Evolutionary conservation across 2,329 filamentous ascomycete species (phyloP).

Genomic region (Trichoderma sp.): DNA sequence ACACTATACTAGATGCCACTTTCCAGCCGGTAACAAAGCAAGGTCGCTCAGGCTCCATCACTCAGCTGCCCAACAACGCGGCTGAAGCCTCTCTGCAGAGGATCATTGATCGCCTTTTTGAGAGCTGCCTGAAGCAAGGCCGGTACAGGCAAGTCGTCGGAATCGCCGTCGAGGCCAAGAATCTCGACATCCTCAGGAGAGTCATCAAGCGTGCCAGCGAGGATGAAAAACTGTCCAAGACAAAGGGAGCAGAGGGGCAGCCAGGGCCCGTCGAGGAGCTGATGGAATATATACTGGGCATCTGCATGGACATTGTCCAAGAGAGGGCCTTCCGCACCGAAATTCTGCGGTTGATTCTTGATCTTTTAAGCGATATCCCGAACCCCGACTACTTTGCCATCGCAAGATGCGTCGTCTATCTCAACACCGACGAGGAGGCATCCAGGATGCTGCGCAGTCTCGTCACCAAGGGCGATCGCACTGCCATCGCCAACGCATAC

Average conservation of each 20-base stretch:
- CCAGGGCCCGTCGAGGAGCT: slow-evolving; percentile 76
- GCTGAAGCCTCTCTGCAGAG: slow-evolving; percentile 77
- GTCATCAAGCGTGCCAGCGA: slow-evolving; percentile 88
- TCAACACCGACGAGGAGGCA: slow-evolving; percentile 88
- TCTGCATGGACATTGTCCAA: slow-evolving; percentile 97
- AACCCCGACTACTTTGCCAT: slow-evolving; percentile 97
- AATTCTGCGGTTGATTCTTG: slow-evolving; percentile 89
- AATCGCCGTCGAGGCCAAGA: slow-evolving; percentile 92
- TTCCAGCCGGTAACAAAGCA: slow-evolving; percentile 53
- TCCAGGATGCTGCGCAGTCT: slow-evolving; percentile 80
- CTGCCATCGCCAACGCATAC: slow-evolving; percentile 82
- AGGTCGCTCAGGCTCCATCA: slow-evolving; percentile 56
- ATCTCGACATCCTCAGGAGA: slow-evolving; percentile 78
- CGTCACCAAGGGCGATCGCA: slow-evolving; percentile 72
- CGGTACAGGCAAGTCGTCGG: slow-evolving; percentile 95
- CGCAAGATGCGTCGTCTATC: slow-evolving; percentile 93
- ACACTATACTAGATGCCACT: slow-evolving; percentile 58
- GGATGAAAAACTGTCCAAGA: slow-evolving; percentile 70
- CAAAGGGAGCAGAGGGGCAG: slow-evolving; percentile 47
- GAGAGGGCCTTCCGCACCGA: slow-evolving; percentile 79
- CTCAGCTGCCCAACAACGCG: slow-evolving; percentile 63
- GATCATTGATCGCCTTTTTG: slow-evolving; percentile 86
- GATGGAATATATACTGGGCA: slow-evolving; percentile 92
- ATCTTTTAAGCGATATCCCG: slow-evolving; percentile 88
- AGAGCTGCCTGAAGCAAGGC: slow-evolving; percentile 79